These are phyloP conservation scores for Aureobasidium leucospermi DNA, from an alignment of 2,329 filamentous ascomycete genomes.

Conservation along the genomic window DNA sequence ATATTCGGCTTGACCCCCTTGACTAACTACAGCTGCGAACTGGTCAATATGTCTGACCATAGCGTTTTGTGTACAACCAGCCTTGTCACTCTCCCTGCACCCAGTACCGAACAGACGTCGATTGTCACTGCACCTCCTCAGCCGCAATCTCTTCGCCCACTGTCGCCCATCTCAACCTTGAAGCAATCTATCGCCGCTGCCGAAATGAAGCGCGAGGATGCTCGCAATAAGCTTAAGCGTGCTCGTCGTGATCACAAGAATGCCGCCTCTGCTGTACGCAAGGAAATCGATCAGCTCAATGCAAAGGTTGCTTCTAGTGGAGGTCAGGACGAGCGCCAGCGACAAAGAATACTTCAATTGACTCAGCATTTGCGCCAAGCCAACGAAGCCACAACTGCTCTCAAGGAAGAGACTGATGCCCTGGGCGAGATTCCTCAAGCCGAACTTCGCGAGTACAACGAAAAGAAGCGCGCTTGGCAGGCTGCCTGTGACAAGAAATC, in stretches of 20 bases:
- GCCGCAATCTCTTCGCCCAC: conserved; percentile 60
- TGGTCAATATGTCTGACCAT: conserved; percentile 60
- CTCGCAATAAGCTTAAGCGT: conserved; percentile 61
- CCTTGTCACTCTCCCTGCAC: conserved; percentile 58
- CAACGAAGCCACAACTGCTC: conserved; percentile 52
- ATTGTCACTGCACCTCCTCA: conserved; percentile 38
- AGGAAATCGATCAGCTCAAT: conserved; percentile 65
- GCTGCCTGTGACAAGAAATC: conserved; percentile 46
- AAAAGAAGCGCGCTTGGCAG: conserved; percentile 51
- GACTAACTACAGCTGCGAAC: conserved; percentile 72
- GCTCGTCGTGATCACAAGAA: conserved; percentile 69
- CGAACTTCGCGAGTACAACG: conserved; percentile 51
- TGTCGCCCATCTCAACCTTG: conserved; percentile 69
- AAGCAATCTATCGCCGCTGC: conserved; percentile 68
- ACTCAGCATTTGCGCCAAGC: conserved; percentile 65
- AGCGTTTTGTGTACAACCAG: conserved; percentile 64
- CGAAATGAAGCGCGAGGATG: conserved; percentile 62
- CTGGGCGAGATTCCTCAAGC: conserved; percentile 58
- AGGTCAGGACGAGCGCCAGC: conserved; percentile 67
- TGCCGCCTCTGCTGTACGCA: conserved; percentile 58
- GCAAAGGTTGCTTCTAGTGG: conserved; percentile 59
- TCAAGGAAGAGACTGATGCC: conserved; percentile 55
- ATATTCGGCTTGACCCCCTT: conserved; percentile 61
- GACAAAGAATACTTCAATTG: conserved; percentile 68
- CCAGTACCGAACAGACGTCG: conserved; percentile 47